Evolutionary conservation across 2,329 filamentous ascomycete species (phyloP).

Genomic region (Colletotrichum sublineola): DNA sequence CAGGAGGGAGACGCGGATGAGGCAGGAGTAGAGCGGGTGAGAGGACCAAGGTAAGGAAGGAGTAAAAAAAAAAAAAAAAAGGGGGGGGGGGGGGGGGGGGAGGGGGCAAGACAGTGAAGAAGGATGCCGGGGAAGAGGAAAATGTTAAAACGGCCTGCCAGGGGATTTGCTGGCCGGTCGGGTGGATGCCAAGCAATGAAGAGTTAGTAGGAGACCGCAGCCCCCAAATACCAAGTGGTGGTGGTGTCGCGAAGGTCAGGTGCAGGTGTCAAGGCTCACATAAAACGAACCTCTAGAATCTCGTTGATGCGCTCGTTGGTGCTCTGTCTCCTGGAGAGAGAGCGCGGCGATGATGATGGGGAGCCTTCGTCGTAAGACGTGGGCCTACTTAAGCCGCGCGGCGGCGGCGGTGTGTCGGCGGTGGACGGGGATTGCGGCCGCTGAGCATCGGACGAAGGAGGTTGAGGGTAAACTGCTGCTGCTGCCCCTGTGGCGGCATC

Average conservation of each 20-base stretch:
- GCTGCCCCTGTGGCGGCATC: slow-evolving; percentile 24
- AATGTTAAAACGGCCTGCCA: slow-evolving; percentile 1
- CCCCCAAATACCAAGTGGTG: background rate
- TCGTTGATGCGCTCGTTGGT: slow-evolving; percentile 58
- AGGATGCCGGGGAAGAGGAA: slow-evolving; percentile 3
- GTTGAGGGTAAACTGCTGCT: slow-evolving; percentile 7
- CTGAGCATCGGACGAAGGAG: slow-evolving; percentile 28
- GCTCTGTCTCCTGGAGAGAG: slow-evolving; percentile 43
- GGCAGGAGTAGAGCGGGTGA: background rate
- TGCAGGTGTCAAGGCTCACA: slow-evolving; percentile 17
- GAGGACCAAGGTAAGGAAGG: background rate
- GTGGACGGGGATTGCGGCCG: slow-evolving; percentile 28
- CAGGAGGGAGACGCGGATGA: background rate
- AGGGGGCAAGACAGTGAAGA: background rate
- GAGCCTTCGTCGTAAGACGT: slow-evolving; percentile 37
- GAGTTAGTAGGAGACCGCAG: background rate
- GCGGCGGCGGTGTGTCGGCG: slow-evolving; percentile 19
- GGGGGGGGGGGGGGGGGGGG: background rate
- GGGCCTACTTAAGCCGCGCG: slow-evolving; percentile 34
- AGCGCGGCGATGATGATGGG: slow-evolving; percentile 26
- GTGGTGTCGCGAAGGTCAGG: slow-evolving; percentile 13
- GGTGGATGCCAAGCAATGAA: slow-evolving; percentile 29
- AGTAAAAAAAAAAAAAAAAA: background rate
- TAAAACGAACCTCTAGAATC: slow-evolving; percentile 60
- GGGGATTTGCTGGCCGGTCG: slow-evolving; percentile 15